A percentile compares a stretch with the other conserved stretches of the same genome.
Evolutionary conservation across 768 basidiomycete genomes (phyloP).

Genomic region (Leccinum longicurvipes): DNA sequence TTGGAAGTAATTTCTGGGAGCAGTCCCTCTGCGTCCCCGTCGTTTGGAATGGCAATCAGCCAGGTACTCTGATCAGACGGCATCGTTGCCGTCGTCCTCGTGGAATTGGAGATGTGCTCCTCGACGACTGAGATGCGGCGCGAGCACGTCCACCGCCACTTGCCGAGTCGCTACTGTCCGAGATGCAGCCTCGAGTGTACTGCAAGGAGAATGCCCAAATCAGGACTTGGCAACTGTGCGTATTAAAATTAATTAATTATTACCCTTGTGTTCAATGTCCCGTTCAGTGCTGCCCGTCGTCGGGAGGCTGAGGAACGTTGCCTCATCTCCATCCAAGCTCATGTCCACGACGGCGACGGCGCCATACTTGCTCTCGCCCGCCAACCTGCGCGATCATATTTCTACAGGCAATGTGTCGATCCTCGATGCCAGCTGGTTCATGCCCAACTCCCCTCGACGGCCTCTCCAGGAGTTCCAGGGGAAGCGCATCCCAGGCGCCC

Average conservation of each 20-base stretch:
- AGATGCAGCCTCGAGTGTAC: not conserved
- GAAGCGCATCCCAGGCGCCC: conserved; percentile 68
- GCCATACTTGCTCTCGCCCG: conserved; percentile 54
- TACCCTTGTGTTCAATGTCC: no score
- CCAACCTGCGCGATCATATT: conserved; percentile 39
- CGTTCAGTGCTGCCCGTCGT: no score
- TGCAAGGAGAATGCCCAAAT: conserved; percentile 6
- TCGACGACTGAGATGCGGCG: conserved; percentile 6
- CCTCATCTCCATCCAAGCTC: conserved; percentile 15
- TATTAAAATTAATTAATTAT: conserved; percentile 14
- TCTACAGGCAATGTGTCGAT: conserved; percentile 36
- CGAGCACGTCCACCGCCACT: not conserved
- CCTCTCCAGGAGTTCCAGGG: conserved; percentile 63
- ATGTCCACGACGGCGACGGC: conserved; percentile 39
- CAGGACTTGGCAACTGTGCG: conserved; percentile 6
- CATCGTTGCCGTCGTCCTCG: conserved; percentile 46
- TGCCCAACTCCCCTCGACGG: conserved; percentile 82
- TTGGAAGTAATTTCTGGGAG: conserved; percentile 63
- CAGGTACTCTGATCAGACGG: conserved; percentile 96
- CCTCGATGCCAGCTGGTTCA: conserved; percentile 88
- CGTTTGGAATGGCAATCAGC: conserved; percentile 83
- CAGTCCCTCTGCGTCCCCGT: conserved; percentile 79
- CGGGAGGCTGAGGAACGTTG: not conserved
- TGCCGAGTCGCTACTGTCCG: not conserved
- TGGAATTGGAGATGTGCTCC: conserved; percentile 4